phyloP scores from a whole-genome alignment of 768 basidiomycete genomes.

The Polyporus arcularius region DNA sequence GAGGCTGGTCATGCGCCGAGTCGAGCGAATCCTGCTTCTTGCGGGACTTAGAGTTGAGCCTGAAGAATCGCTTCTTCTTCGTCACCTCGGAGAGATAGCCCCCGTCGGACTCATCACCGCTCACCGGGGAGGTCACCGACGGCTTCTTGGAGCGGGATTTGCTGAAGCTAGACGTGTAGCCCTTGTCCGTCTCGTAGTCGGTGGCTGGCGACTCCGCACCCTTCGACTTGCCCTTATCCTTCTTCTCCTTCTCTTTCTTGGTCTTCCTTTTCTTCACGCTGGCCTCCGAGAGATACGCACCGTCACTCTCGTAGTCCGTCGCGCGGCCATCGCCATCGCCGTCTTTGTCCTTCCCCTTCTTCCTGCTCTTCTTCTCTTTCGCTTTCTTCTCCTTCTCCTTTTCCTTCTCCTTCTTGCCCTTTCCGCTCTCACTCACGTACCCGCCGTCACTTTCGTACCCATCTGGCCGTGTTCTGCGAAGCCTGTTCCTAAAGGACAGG shows the following conservation, averaged over 20 bases:
- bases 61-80: constrained; percentile 33
- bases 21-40: constrained; percentile 21
- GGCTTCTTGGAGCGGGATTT: constrained; percentile 19
- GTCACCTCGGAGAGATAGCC: constrained; percentile 31
- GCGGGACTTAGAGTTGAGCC: constrained; percentile 23
- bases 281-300: constrained; percentile 30
- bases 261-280: constrained; percentile 27
- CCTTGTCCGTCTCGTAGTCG: constrained; percentile 37
- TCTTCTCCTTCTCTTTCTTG: constrained; percentile 34
- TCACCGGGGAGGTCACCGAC: constrained; percentile 12
- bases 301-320: constrained; percentile 37
- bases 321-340: constrained; percentile 25
- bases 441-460: constrained; percentile 58
- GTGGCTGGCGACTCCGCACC: constrained; percentile 20
- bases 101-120: constrained; percentile 34
- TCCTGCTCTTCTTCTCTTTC: constrained; percentile 26
- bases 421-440: constrained; percentile 46
- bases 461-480: constrained; percentile 35
- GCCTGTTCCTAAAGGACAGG: constrained; percentile 37
- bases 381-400: constrained; percentile 21
- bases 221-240: constrained; percentile 23
- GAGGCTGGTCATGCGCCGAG: constrained; percentile 9
- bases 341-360: constrained; percentile 19
- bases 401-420: constrained; percentile 32
- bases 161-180: constrained; percentile 24